Evolutionary conservation across 495 filamentous ascomycete species (phyloP), one percentile per base, ranked within the genome.

Genomic region (Echria macrotheca): DNA sequence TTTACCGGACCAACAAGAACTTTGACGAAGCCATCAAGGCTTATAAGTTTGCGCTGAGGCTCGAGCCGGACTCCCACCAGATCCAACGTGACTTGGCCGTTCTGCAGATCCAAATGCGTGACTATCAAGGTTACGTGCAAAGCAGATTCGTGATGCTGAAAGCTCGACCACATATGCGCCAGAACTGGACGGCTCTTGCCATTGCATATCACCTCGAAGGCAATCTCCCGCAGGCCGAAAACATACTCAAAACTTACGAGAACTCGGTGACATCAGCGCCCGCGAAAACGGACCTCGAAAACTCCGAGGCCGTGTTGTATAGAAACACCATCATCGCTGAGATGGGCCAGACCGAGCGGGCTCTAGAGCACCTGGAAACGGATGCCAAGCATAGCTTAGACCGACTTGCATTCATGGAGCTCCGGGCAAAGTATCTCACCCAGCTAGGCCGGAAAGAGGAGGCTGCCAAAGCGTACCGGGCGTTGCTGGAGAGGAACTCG

Each of bases 1-100:
- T 99, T 31, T 96, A 91, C 66, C 82, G 91, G 23, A 81, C 88
- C 21, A 80, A 83, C 57, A 97, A 97, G 78, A 96, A 97, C 72
- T 96, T 91, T 50, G 91, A 96, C 67, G 93, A 97, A 69, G 90
- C 94, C 5, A 96, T 96, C 71, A 97, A 96, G 74, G 93, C 93
- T 36, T 99, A 99, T 73, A 91, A 91, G 57, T 94, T 91, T 64
- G 93, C 93, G 7, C 68, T 99, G 57, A 82, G 79, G 67, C 79
- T 96, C 37, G 91, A 99, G 58, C 91, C 94, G 19, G 91, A 95
- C 12, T 95, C 88, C 1, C 78, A 79, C 55, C 90, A 95, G 65
- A 99, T 99, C 58, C 87, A 95, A 65, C 81, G 94, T 42, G 93
- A 99, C 58, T 73, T 99, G 43, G 91, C 91, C 28, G 76, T 91